These are phyloP conservation scores for Sphagnum tenellum DNA, from an alignment of 225 moss, liverwort and hornwort genomes.

Conservation along the genomic window DNA sequence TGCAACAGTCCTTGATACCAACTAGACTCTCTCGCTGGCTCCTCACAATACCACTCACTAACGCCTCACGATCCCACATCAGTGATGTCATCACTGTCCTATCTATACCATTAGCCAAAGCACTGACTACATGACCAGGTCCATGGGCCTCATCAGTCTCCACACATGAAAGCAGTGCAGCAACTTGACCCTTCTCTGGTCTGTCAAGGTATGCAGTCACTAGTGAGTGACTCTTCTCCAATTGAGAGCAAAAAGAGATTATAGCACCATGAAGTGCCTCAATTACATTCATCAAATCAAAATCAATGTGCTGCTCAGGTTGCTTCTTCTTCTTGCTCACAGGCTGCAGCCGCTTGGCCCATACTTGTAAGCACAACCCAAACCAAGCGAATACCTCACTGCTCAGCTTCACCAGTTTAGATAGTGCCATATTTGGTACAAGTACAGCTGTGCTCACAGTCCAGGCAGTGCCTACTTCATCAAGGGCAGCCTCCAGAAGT, in stretches of 20 bases:
- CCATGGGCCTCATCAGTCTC: slow-evolving; percentile 7
- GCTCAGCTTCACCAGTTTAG: slow-evolving; percentile 38
- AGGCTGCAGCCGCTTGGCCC: slow-evolving; percentile 66
- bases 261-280: slow-evolving; percentile 35
- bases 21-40: slow-evolving; percentile 48
- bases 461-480: slow-evolving; percentile 17
- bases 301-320: slow-evolving; percentile 18
- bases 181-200: slow-evolving; percentile 26
- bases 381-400: slow-evolving; percentile 86
- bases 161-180: slow-evolving; percentile 14
- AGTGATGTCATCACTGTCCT: slow-evolving; percentile 26
- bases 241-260: slow-evolving; percentile 21
- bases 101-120: slow-evolving; percentile 18
- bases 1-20: slow-evolving; percentile 51
- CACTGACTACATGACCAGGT: slow-evolving; percentile 30
- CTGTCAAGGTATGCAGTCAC: slow-evolving; percentile 24
- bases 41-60: slow-evolving; percentile 30
- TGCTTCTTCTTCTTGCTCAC: slow-evolving; percentile 79
- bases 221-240: slow-evolving; percentile 38
- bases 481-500: slow-evolving; percentile 31
- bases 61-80: slow-evolving; percentile 27
- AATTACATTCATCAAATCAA: slow-evolving; percentile 15
- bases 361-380: slow-evolving; percentile 70
- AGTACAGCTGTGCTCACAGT: slow-evolving; percentile 11
- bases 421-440: slow-evolving; percentile 28